These are phyloP conservation scores for Penicillium flavigenum DNA, from an alignment of 495 filamentous ascomycete species.

Conservation along the genomic window DNA sequence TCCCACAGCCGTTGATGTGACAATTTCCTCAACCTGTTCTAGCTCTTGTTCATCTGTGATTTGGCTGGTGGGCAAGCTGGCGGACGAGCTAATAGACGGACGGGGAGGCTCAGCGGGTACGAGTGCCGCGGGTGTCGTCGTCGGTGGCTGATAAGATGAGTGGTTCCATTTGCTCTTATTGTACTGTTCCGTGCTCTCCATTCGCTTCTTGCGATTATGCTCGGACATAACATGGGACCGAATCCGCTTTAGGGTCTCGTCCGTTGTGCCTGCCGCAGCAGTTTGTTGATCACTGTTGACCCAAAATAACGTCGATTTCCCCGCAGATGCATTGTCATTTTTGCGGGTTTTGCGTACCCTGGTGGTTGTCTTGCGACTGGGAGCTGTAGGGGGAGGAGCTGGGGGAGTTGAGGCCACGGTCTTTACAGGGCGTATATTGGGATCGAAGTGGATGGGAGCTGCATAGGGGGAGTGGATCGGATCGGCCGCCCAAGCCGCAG, in stretches of 20 bases:
- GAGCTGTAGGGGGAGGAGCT: slow-evolving; percentile 1
- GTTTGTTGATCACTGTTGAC: slow-evolving; percentile 46
- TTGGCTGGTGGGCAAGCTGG: slow-evolving; percentile 16
- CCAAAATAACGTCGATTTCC: slow-evolving; percentile 48
- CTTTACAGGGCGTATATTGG: neutral
- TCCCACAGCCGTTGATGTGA: slow-evolving; percentile 3
- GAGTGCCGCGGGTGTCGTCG: slow-evolving; percentile 27
- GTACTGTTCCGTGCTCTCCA: slow-evolving; percentile 46
- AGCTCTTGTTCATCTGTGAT: slow-evolving; percentile 12
- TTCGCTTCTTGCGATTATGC: slow-evolving; percentile 50
- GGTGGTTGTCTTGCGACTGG: slow-evolving; percentile 30
- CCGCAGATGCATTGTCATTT: slow-evolving; percentile 34
- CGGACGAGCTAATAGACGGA: slow-evolving; percentile 15
- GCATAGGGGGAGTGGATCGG: slow-evolving; percentile 12
- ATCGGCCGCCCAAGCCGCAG: slow-evolving; percentile 19
- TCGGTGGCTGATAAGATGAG: slow-evolving; percentile 41
- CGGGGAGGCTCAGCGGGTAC: slow-evolving; percentile 14
- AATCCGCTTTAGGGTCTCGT: slow-evolving; percentile 50
- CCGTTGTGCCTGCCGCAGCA: slow-evolving; percentile 39
- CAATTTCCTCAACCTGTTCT: slow-evolving; percentile 17
- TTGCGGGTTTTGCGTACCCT: slow-evolving; percentile 46
- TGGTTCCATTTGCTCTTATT: slow-evolving; percentile 50
- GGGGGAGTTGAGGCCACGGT: neutral
- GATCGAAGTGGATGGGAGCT: slow-evolving; percentile 4
- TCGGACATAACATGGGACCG: slow-evolving; percentile 54